Evolutionary conservation across 1,284 basidiomycete species (phyloP).

Genomic region (Anthracocystis walkeri): DNA sequence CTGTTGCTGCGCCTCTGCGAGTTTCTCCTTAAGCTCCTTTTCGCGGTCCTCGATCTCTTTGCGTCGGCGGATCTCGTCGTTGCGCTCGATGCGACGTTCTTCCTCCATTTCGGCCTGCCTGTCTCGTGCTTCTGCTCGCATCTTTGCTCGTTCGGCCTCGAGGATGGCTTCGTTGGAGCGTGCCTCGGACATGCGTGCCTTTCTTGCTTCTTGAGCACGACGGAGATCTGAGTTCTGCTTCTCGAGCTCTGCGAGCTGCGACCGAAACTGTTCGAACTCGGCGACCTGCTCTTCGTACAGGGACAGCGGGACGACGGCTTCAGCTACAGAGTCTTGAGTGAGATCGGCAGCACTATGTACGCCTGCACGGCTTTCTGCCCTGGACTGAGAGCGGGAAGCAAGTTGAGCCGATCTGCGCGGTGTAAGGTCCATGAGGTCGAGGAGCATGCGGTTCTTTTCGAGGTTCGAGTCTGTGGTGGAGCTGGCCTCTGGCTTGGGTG

Average conservation of each 20-base stretch:
- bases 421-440: conserved; percentile 57
- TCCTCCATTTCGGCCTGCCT: conserved; percentile 72
- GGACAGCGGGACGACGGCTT: conserved; percentile 58
- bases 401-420: conserved; percentile 48
- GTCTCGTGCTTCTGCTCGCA: conserved; percentile 74
- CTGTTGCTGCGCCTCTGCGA: conserved; percentile 62
- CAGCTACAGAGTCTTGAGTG: conserved; percentile 45
- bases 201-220: conserved; percentile 42
- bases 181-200: conserved; percentile 39
- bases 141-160: conserved; percentile 71
- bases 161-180: conserved; percentile 45
- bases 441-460: conserved; percentile 71
- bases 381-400: conserved; percentile 37
- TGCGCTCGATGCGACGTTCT: conserved; percentile 53
- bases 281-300: conserved; percentile 68
- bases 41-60: conserved; percentile 55
- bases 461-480: conserved; percentile 49
- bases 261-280: conserved; percentile 68
- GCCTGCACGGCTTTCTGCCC: conserved; percentile 44
- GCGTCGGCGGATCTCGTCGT: conserved; percentile 61
- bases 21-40: conserved; percentile 38
- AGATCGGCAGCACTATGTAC: conserved; percentile 22
- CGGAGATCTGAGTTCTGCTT: conserved; percentile 48
- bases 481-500: conserved; percentile 20
- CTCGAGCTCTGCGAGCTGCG: conserved; percentile 51